A percentile compares a stretch with the other conserved stretches of the same genome.
phyloP scores from a whole-genome alignment of 805 yeast species.

The Nematodospora valgi region DNA sequence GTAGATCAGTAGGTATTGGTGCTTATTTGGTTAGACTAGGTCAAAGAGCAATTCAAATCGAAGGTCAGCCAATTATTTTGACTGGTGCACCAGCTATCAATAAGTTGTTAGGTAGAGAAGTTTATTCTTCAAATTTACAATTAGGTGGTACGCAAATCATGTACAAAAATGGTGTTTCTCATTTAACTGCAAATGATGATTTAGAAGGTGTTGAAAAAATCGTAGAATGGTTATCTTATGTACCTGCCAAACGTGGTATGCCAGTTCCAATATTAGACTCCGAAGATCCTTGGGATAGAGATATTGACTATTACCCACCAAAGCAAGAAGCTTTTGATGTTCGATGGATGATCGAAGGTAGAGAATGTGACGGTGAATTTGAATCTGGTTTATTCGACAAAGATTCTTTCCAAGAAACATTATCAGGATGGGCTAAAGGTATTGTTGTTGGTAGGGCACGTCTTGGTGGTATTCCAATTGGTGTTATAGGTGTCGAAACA shows the following conservation, averaged over 20 bases:
- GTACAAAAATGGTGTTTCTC: constrained; percentile 98
- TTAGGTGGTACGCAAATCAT: constrained; percentile 99
- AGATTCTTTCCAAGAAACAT: constrained; percentile 91
- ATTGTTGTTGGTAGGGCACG: constrained; percentile 99
- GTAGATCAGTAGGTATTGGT: constrained; percentile 99
- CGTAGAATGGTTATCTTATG: constrained; percentile 91
- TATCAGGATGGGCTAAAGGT: constrained; percentile 98
- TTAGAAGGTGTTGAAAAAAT: constrained; percentile 94
- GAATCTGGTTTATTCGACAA: constrained; percentile 90
- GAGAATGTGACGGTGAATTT: constrained; percentile 63
- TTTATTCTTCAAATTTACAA: constrained; percentile 93
- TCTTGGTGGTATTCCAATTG: constrained; percentile 97
- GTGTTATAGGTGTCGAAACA: constrained; percentile 96
- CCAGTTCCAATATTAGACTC: constrained; percentile 88
- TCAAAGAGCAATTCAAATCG: constrained; percentile 97
- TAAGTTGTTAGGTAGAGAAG: constrained; percentile 95
- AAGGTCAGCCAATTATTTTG: constrained; percentile 96
- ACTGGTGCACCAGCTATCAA: constrained; percentile 99
- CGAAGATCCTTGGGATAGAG: constrained; percentile 91
- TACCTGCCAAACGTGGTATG: constrained; percentile 85
- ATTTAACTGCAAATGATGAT: constrained; percentile 94
- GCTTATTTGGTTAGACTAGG: constrained; percentile 98
- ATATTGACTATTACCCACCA: constrained; percentile 74
- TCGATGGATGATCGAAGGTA: constrained; percentile 92
- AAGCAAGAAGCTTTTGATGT: constrained; percentile 80